Conservation (phyloP, 495 filamentous ascomycete genomes). For the Xylaria nigripes region DNA sequence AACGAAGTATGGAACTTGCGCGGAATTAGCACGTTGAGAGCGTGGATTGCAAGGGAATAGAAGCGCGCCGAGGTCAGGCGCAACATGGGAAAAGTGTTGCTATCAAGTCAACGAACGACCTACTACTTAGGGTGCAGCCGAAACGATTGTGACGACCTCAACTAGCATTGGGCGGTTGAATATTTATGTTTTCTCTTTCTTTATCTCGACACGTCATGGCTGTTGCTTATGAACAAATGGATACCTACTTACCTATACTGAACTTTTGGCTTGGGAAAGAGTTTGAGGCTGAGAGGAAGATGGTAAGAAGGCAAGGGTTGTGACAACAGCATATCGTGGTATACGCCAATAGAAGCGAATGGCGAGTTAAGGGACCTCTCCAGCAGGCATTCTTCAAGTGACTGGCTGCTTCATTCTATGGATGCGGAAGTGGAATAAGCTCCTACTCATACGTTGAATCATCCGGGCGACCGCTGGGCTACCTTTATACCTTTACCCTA, state of each 20-base stretch:
- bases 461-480: not conserved
- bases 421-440: not conserved
- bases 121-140: not conserved
- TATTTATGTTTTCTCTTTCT: conserved; percentile 5
- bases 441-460: not conserved
- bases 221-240: conserved; percentile 22
- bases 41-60: not conserved
- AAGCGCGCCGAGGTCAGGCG: conserved; percentile 4
- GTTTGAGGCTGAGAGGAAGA: not conserved
- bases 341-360: not conserved
- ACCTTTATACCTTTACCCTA: no score
- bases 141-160: conserved; percentile 1
- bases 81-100: conserved; percentile 1
- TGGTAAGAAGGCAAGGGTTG: not conserved
- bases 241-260: conserved; percentile 15
- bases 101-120: not conserved
- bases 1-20: conserved; percentile 3
- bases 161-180: conserved; percentile 2
- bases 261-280: conserved; percentile 2
- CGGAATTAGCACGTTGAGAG: not conserved
- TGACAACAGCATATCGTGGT: not conserved
- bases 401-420: not conserved
- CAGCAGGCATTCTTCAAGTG: not conserved
- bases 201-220: conserved; percentile 21
- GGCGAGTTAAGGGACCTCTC: not conserved